These are phyloP conservation scores for Euphorbia schlechtendalii DNA, from an alignment of 441 rosid species.

Conservation along the genomic window DNA sequence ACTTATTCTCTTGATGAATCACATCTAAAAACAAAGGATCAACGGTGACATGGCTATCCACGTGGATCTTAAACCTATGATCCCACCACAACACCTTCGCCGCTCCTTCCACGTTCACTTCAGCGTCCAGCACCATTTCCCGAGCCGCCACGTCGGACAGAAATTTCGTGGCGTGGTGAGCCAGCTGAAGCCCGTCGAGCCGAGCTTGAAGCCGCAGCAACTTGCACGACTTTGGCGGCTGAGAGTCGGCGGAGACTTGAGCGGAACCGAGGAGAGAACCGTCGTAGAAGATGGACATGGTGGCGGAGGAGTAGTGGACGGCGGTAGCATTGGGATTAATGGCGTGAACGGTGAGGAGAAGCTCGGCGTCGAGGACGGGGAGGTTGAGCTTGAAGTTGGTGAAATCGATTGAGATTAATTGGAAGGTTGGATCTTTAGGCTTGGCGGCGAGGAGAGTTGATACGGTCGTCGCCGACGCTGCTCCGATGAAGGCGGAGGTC, in stretches of 20 bases:
- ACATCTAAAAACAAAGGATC: conserved; percentile 79
- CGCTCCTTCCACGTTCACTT: conserved; percentile 50
- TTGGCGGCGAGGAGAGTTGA: conserved; percentile 31
- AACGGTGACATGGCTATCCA: conserved; percentile 67
- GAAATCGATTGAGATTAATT: conserved; percentile 62
- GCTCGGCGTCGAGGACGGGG: conserved; percentile 66
- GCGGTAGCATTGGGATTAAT: conserved; percentile 67
- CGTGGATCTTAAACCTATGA: conserved; percentile 54
- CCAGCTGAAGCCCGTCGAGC: conserved; percentile 69
- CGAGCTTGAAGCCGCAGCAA: conserved; percentile 53
- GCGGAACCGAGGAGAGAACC: conserved; percentile 75
- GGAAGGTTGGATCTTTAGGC: conserved; percentile 79
- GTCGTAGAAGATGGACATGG: conserved; percentile 76
- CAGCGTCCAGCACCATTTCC: conserved; percentile 69
- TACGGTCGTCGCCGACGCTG: conserved; percentile 48
- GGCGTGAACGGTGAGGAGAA: conserved; percentile 77
- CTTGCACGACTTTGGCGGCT: conserved; percentile 59
- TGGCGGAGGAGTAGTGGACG: conserved; percentile 57
- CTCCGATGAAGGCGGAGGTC: conserved; percentile 63
- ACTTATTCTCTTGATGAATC: conserved; percentile 64
- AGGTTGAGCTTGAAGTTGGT: conserved; percentile 49
- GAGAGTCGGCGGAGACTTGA: conserved; percentile 60
- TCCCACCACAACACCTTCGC: conserved; percentile 82
- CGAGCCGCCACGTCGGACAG: conserved; percentile 61
- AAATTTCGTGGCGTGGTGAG: conserved; percentile 61